Conservation (phyloP, 2,329 filamentous ascomycete species). For the Zelopaecilomyces penicillatus region DNA sequence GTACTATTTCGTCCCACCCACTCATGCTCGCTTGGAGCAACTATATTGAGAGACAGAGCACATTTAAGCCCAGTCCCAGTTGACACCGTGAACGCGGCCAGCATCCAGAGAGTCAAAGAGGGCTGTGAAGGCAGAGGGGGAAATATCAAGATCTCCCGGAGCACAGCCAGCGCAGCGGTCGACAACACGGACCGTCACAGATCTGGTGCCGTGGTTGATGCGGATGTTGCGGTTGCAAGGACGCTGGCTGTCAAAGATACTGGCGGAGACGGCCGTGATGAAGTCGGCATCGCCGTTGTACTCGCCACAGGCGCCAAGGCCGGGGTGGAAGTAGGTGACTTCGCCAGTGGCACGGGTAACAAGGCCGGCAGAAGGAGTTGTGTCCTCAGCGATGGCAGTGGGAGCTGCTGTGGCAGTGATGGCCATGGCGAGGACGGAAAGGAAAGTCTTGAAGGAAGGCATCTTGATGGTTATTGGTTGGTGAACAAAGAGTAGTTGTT, state of each 20-base stretch:
- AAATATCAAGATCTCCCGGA: slow-evolving; percentile 40
- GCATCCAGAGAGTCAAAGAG: slow-evolving; percentile 27
- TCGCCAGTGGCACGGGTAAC: slow-evolving; percentile 1
- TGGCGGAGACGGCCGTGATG: slow-evolving; percentile 59
- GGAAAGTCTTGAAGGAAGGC: neutral
- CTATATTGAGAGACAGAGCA: too few species aligned
- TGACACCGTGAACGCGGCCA: slow-evolving; percentile 14
- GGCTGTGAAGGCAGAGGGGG: slow-evolving; percentile 34
- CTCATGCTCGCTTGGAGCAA: too few species aligned
- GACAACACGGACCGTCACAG: slow-evolving; percentile 57
- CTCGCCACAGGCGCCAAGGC: slow-evolving; percentile 61
- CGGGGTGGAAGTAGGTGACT: slow-evolving; percentile 53
- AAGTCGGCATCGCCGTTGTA: slow-evolving; percentile 44
- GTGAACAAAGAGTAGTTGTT: too few species aligned
- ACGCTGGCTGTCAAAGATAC: slow-evolving; percentile 54
- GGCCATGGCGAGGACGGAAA: neutral
- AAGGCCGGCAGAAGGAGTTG: slow-evolving; percentile 47
- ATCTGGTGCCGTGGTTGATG: slow-evolving; percentile 37
- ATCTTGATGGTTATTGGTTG: neutral
- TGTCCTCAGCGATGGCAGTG: slow-evolving; percentile 65
- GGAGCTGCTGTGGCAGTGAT: slow-evolving; percentile 61
- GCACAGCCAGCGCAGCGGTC: slow-evolving; percentile 53
- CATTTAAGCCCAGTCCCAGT: slow-evolving; percentile 18
- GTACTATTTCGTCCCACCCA: too few species aligned
- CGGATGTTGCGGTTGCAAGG: slow-evolving; percentile 58